Evolutionary conservation across 2,329 filamentous ascomycete genomes (phyloP), one percentile per base, ranked within the genome.

Genomic region (Arachnopeziza araneosa): DNA sequence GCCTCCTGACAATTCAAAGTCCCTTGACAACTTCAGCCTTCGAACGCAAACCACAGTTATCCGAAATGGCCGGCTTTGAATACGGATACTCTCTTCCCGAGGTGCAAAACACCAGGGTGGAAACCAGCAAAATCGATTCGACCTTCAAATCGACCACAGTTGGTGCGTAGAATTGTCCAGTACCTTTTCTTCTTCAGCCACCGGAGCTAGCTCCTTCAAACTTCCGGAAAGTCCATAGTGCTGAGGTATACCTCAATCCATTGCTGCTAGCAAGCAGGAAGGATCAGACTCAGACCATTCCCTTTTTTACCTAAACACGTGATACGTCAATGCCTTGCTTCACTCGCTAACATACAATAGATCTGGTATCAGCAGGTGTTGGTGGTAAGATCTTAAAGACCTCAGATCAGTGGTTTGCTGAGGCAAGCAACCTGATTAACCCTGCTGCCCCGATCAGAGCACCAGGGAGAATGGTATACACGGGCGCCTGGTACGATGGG

Each of bases 401-500:
- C 72, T 88, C 85, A 54, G 83, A 89, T 70, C 77, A 89, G 74
- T 88, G 84, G 83, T 89, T 89, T 69, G 86, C 85, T 51, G 82
- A 86, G 66, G 85, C 86, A 23, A 69, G 76, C 60, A 88, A 88
- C 72, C 78, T 89, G 60, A 72, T 88, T 63, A 89, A 81, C 30
- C 83, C 84, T n/a, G 83, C 80, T 24, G 72, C 84, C 30, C 85
- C 86, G 48, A 83, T 88, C 71, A 78, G 80, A 64, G 80, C 86
- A 69, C 80, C 80, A 1, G 85, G 85, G 63, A 86, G 87, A 74
- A 88, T 88, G 81, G 84, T 88, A 60, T 86, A 82, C 69, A 81
- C 85, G 1, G 86, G 86, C 54, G 85, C 86, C 52, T 89, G 86
- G 86, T 89, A 86, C 69, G 86, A 89, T 68, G 86, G 86, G 56